Base-by-base conservation (phyloP, 1,284 basidiomycete genomes). In the Microbotryum silenes-acaulis region DNA sequence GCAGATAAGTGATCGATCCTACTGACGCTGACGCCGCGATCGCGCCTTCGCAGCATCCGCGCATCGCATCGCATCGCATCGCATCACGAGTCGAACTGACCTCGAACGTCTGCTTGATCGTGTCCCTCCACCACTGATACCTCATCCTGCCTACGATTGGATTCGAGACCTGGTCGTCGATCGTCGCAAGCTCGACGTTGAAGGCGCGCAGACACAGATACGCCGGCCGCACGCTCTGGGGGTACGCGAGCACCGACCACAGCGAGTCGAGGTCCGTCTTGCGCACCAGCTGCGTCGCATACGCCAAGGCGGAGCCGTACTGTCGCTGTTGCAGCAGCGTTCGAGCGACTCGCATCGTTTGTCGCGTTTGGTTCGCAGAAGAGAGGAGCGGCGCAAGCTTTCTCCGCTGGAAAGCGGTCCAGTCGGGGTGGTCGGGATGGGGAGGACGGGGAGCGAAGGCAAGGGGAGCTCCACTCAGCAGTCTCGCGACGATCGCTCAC, bases 41-140 rank as follows among this genome's bases (percentile, higher is more conserved):
- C 37, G 14, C 12, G 37, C 37, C 37, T 42, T 42, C 12, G 37
- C 37, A 42, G 37, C 37, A 42, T 18, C 1, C 37, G 5, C 37
- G 12, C 16, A 42, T 31, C 31, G 31, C 31, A 31, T 6, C 27
- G 27, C 27, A 31, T 31, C 31, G 31, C 9, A 31, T 27, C 27
- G 27, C 6, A 31, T 31, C 31, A 27, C 27, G 31, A 31, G 8
- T 31, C 31, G 31, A 9, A 80, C 83, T 73, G 73, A 87, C 89
- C 71, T 85, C 81, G 72, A 78, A 78, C 21, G 91, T 84, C 45
- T 78, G 80, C 69, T 85, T 86, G 48, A 94, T 74, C 1, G 88
- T 85, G 73, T 96, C 91, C 72, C 84, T 83, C 92, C 91, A 96
- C 76, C 93, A 96, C 74, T 93, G 88, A 79, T 90, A 85, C 68